Conservation (phyloP, 345 rosid species). For the Hibiscus tridactylites region DNA sequence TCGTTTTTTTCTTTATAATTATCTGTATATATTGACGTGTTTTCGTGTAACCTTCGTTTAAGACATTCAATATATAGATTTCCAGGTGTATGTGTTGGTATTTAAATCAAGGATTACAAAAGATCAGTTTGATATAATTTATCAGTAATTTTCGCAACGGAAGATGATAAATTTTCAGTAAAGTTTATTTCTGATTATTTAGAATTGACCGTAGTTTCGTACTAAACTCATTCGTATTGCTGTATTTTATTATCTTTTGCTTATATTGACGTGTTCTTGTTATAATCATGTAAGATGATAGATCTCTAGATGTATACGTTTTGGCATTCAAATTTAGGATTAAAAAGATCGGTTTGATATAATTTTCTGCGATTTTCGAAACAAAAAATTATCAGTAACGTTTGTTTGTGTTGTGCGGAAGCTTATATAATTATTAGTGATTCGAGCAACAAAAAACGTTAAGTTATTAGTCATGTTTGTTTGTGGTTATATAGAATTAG, state of each 20-base stretch:
- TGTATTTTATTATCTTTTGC: not conserved
- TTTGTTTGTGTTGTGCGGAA: not conserved
- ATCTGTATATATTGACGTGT: not conserved
- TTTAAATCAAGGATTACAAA: not conserved
- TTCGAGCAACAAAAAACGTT: not conserved
- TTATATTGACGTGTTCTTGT: not conserved
- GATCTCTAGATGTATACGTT: too few species aligned
- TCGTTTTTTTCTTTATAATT: not conserved
- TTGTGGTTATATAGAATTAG: not conserved
- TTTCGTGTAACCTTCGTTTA: not conserved
- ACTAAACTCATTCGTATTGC: not conserved
- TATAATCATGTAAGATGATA: not conserved
- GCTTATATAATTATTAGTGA: not conserved
- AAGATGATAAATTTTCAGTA: not conserved
- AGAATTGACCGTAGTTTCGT: not conserved
- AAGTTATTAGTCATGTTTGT: not conserved
- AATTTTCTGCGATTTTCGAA: too few species aligned
- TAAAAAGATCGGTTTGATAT: too few species aligned
- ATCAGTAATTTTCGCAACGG: not conserved
- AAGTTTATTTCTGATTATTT: not conserved
- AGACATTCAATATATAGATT: not conserved
- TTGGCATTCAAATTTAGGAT: not conserved
- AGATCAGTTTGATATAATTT: not conserved
- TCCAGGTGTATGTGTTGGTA: not conserved
- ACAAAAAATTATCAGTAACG: not conserved